Base-by-base conservation (phyloP, 805 yeast genomes). In the Zygosaccharomyces bisporus region DNA sequence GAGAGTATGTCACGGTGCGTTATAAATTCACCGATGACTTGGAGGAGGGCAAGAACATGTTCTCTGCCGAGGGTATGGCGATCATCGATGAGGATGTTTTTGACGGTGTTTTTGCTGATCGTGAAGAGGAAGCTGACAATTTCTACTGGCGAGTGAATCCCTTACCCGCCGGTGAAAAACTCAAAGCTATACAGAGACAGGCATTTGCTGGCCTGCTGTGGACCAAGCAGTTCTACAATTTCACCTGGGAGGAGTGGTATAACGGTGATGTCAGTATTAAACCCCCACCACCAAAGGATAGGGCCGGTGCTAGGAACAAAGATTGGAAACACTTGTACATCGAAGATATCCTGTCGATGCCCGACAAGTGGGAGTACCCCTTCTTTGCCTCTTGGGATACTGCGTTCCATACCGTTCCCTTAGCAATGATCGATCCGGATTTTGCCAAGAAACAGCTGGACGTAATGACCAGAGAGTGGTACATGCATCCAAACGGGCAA, bases 401-500 rank as follows among this genome's bases (percentile, higher is more conserved):
- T 4, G 95, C 96, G 0, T 89, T 89, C 79, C 97, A 89, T 67
- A 86, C 95, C 56, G 78, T 89, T 54, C 96, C 97, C 9, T 69
- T 89, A 50, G 91, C 96, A 4, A 86, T 89, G 89, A 80, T 89
- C 58, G 97, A 89, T 64, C 95, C 96, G 1, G 87, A 78, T 44
- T 89, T 86, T 69, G 95, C 96, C 27, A 89, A 89, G 64, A 82
- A 79, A 55, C 96, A 89, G 68, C 74, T 89, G 54, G 95, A 84
- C 61, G 70, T 89, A 45, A 70, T 89, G 62, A 83, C 95, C 23
- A 76, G 96, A 60, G 97, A 89, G 67, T 89, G 96, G 96, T 89
- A 89, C 62, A 87, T 88, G 95, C 96, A 91, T 62, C 96, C 96
- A 36, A 89, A 89, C 63, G 97, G 97, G n/a, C 96, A 90, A 66